A percentile compares a stretch with the other conserved stretches of the same genome.
Evolutionary conservation across 2,329 filamentous ascomycete genomes (phyloP).

Genomic region (Fusarium pilosicola): DNA sequence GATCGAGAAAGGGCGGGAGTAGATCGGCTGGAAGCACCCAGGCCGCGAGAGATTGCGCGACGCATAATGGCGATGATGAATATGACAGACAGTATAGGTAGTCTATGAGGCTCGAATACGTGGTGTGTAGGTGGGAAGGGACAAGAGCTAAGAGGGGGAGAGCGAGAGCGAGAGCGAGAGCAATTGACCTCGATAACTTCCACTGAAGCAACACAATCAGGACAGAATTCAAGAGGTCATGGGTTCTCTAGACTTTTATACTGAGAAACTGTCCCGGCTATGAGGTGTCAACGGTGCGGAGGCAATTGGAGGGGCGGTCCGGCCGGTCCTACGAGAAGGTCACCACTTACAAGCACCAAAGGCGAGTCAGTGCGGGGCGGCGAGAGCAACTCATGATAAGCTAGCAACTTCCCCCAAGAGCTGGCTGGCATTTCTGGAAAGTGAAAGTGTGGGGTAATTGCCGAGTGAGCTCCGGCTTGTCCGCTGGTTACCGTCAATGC

Average conservation of each 20-base stretch:
- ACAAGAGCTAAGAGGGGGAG: background rate
- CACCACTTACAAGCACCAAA: constrained; percentile 12
- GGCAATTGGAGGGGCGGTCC: constrained; percentile 15
- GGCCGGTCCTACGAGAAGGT: constrained; percentile 1
- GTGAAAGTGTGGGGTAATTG: constrained; percentile 34
- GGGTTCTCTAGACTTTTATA: constrained; percentile 31
- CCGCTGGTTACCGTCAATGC: constrained; percentile 39
- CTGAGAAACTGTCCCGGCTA: constrained; percentile 16
- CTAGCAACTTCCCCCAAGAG: constrained; percentile 8
- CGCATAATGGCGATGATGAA: constrained; percentile 52
- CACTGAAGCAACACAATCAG: constrained; percentile 18
- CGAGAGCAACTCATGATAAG: constrained; percentile 33
- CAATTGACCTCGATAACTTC: constrained; percentile 25
- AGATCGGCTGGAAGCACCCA: constrained; percentile 49
- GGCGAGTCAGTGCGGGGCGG: constrained; percentile 22
- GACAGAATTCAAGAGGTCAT: constrained; percentile 9
- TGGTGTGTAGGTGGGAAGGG: background rate
- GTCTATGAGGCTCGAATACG: background rate
- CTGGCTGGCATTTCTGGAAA: constrained; percentile 19
- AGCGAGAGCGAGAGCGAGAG: background rate
- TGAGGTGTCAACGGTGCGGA: constrained; percentile 23
- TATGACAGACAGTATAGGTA: background rate
- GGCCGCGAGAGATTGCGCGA: constrained; percentile 56
- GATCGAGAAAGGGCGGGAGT: constrained; percentile 41
- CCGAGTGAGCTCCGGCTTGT: constrained; percentile 20